Conservation (phyloP, 257 asterid species). For the Thymus quinquecostatus region DNA sequence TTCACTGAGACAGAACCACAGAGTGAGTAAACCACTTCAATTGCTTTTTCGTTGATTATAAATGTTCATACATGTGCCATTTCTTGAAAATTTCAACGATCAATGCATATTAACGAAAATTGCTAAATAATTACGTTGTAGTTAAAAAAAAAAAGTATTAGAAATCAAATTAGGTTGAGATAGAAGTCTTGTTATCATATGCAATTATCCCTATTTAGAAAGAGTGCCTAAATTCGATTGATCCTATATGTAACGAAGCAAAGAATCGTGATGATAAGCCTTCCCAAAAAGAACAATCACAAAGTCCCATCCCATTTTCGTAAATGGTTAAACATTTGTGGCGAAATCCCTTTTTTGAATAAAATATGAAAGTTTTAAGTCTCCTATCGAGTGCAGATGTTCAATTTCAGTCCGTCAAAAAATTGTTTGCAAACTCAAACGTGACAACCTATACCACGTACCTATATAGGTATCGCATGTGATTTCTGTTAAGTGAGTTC, state of each 20-base stretch:
- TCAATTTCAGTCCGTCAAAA: background rate
- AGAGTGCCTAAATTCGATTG: background rate
- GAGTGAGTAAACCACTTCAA: no score
- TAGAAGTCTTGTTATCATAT: no score
- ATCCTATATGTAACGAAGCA: background rate
- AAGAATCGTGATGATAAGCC: background rate
- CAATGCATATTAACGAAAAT: no score
- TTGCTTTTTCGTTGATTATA: no score
- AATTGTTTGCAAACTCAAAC: background rate
- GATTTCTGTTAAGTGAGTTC: background rate
- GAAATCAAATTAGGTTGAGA: no score
- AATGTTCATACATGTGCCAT: no score
- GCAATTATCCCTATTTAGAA: background rate
- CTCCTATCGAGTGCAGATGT: background rate
- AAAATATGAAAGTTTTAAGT: background rate
- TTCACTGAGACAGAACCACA: no score
- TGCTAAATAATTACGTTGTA: no score
- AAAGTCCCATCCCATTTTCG: slow-evolving; percentile 19
- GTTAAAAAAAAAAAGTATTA: no score
- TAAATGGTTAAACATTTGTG: background rate
- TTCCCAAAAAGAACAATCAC: slow-evolving; percentile 8
- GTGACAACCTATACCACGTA: background rate
- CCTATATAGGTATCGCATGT: background rate
- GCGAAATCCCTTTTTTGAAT: background rate
- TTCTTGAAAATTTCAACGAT: no score